Base-by-base conservation (phyloP, 108 stramenopile genomes). In the Skeletonema tropicum region DNA sequence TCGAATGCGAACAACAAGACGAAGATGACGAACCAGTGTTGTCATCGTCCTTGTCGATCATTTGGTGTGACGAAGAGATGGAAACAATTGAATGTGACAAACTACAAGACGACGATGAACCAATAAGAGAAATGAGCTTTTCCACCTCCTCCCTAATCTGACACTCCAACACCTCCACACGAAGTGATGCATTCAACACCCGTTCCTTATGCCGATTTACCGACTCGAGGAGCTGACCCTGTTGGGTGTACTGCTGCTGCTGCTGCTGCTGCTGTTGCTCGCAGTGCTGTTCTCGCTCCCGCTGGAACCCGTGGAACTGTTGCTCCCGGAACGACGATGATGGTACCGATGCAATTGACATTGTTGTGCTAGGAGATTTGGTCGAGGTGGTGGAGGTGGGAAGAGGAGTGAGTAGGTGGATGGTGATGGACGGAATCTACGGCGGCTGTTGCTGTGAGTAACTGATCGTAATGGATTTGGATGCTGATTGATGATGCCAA, bases 321-420 rank as follows among this genome's bases (percentile, higher is more conserved):
- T 25, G 52, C 52, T 55, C n/a, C 52, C 52, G 21, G 52, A 23
- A 55, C 52, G 52, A 55, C 9, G 52, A 23, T 52, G 49, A 19
- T 55, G 52, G 10, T 55, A 55, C 52, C 17, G 52, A 23, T 55
- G 52, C 23, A 55, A 55, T 55, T 55, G 52, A 55, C 52, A 55
- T 55, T 55, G 52, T 55, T 55, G 52, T 7, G 52, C 52, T 6
- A 55, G 23, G 15, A 23, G 23, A 23, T 55, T 55, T 23, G 52
- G 52, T 23, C 21, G 19, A 23, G 52, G 23, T 21, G 21, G 52
- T 55, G 52, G 52, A 10, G 52, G 52, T 23, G 52, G 52, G 52
- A 55, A 55, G 52, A 55, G 52, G 19, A 55, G 52, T 10, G 52
- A 55, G 52, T 23, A 55, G 5, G 23, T 23, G 8, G 52, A 21